Percentiles rank a stretch among this genome's conserved stretches.
These are phyloP conservation scores for Drosera spatulata DNA, from an alignment of 179 eudicot species.

Conservation along the genomic window DNA sequence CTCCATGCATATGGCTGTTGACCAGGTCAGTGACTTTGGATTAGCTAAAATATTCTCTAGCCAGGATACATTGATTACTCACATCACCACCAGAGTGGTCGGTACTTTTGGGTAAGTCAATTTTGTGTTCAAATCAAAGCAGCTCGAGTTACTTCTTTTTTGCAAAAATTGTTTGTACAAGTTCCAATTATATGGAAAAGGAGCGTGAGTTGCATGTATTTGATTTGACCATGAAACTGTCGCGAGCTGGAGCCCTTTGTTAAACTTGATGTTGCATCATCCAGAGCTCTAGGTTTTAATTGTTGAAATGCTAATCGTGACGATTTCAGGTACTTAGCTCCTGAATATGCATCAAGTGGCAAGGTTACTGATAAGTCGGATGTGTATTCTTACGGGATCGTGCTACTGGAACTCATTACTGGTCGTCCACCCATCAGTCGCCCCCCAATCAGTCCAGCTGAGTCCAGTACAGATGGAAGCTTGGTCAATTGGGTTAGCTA, in stretches of 20 bases:
- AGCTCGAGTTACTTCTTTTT: neutral
- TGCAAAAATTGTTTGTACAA: too few species aligned
- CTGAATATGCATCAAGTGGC: conserved; percentile 94
- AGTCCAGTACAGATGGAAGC: conserved; percentile 48
- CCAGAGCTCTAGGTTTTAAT: too few species aligned
- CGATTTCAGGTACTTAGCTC: conserved; percentile 66
- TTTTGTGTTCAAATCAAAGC: neutral
- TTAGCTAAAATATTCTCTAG: conserved; percentile 83
- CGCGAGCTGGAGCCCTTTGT: too few species aligned
- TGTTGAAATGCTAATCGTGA: too few species aligned
- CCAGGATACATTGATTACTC: conserved; percentile 33
- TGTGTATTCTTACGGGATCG: conserved; percentile 90
- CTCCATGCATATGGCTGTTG: too few species aligned
- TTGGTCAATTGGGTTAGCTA: conserved; percentile 90
- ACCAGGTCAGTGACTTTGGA: conserved; percentile 97
- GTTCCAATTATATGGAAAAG: conserved; percentile 28
- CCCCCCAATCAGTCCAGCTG: too few species aligned
- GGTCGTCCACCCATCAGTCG: conserved; percentile 76
- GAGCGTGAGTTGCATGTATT: conserved; percentile 96
- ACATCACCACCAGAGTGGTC: conserved; percentile 87
- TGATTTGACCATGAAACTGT: too few species aligned
- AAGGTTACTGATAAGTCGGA: conserved; percentile 93
- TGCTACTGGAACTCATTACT: conserved; percentile 90
- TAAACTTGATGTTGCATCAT: too few species aligned
- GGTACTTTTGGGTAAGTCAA: conserved; percentile 81